Percentiles rank a stretch among this genome's conserved stretches.
These are phyloP conservation scores for Parmelia sp. DNA, from an alignment of 495 filamentous ascomycete genomes.

Conservation along the genomic window DNA sequence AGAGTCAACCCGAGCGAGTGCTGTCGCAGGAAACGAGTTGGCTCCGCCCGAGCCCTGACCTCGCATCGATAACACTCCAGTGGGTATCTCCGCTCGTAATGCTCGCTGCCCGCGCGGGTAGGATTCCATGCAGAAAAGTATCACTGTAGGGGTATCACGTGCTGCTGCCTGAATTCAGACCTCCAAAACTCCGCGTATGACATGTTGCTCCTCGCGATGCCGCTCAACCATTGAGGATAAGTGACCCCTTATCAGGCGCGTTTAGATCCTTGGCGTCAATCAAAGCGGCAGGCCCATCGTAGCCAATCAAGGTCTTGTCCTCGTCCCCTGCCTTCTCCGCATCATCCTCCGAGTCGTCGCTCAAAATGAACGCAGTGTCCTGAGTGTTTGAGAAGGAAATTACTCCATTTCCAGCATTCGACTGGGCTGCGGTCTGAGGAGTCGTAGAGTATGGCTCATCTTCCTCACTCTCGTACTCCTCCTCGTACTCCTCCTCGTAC, in stretches of 20 bases:
- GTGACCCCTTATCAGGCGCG: not conserved
- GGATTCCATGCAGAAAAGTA: not conserved
- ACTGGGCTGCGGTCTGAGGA: not conserved
- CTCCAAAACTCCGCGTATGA: not conserved
- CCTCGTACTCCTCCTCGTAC: slow-evolving; percentile 41
- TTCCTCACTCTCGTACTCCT: slow-evolving; percentile 24
- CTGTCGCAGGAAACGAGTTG: not conserved
- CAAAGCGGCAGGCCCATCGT: not conserved
- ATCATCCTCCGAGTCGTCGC: slow-evolving; percentile 15
- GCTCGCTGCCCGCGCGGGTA: not conserved
- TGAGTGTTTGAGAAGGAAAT: slow-evolving; percentile 18
- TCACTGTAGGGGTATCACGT: not conserved
- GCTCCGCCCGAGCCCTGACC: not conserved
- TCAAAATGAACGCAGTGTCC: slow-evolving; percentile 16
- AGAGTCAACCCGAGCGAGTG: not conserved
- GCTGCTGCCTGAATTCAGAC: not conserved
- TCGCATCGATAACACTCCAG: not conserved
- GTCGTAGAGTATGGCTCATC: not conserved
- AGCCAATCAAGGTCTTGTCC: slow-evolving; percentile 6
- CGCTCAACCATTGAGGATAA: not conserved
- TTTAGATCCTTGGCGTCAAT: not conserved
- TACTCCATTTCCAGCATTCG: not conserved
- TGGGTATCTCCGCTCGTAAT: slow-evolving; percentile 6
- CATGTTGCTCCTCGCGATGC: not conserved
- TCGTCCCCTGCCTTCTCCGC: not conserved